Conservation (phyloP, 257 asterid species). For the Dorcoceras hygrometricum region DNA sequence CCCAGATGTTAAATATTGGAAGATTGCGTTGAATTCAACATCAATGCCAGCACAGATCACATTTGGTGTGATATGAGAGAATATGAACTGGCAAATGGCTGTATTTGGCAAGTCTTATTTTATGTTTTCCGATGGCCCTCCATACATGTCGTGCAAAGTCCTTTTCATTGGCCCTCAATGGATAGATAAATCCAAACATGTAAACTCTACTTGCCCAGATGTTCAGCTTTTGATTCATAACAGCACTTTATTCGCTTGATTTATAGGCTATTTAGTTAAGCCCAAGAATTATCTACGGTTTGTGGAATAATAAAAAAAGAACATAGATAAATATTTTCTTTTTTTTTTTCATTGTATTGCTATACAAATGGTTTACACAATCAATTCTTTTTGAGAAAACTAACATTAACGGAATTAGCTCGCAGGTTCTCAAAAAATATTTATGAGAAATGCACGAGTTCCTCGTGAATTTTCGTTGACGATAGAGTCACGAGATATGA, state of each 20-base stretch:
- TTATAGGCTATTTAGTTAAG: no score
- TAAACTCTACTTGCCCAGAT: background rate
- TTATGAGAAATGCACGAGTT: background rate
- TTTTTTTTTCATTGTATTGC: no score
- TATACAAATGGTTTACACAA: no score
- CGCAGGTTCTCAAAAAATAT: background rate
- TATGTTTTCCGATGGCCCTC: slow-evolving; percentile 25
- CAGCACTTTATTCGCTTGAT: no score
- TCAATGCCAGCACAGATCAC: slow-evolving; percentile 23
- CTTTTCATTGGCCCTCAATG: background rate
- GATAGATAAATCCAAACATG: background rate
- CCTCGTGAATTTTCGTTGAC: background rate
- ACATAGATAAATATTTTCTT: no score
- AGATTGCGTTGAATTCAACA: slow-evolving; percentile 18
- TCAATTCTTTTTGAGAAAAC: no score
- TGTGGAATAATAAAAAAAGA: no score
- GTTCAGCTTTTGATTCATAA: no score
- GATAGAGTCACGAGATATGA: background rate
- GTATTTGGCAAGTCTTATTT: slow-evolving; percentile 22
- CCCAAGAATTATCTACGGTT: no score
- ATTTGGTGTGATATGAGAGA: slow-evolving; percentile 17
- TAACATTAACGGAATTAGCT: no score
- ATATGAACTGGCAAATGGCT: slow-evolving; percentile 43
- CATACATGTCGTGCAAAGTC: slow-evolving; percentile 32
- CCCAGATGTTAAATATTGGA: slow-evolving; percentile 19